phyloP scores from a whole-genome alignment of 768 basidiomycete species.

The Piloderma croceum region DNA sequence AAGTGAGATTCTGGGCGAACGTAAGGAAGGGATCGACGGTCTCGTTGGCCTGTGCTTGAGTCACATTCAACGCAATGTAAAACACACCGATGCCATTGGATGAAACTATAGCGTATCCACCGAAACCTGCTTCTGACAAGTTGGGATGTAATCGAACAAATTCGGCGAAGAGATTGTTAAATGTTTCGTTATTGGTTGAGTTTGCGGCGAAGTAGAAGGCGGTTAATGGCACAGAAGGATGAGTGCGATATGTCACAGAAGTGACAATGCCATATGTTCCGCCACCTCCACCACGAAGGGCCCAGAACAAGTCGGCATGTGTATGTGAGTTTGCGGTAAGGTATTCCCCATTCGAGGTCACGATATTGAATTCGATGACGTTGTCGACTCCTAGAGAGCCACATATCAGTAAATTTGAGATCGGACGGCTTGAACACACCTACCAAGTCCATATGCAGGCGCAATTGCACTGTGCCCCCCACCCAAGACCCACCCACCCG shows the following conservation, averaged over 20 bases:
- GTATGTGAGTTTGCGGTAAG: background rate
- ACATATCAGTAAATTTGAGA: background rate
- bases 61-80: conserved; percentile 28
- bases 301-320: background rate
- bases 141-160: conserved; percentile 29
- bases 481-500: too few species aligned
- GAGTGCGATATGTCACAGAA: too few species aligned
- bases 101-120: conserved; percentile 29
- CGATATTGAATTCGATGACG: background rate
- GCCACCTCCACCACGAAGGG: background rate
- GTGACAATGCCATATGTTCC: conserved; percentile 2
- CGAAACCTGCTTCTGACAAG: conserved; percentile 41
- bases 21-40: conserved; percentile 31
- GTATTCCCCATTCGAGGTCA: background rate
- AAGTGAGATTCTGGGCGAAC: conserved; percentile 20
- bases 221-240: conserved; percentile 31
- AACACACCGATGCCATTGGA: conserved; percentile 16
- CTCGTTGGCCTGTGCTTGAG: conserved; percentile 35
- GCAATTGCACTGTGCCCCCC: too few species aligned
- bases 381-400: background rate
- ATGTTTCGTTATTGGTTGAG: conserved; percentile 24
- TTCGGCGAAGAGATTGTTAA: conserved; percentile 28
- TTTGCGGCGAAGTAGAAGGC: conserved; percentile 24
- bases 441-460: too few species aligned
- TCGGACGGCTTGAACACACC: too few species aligned